phyloP scores from a whole-genome alignment of 2,329 filamentous ascomycete species.

The Ascosphaera acerosa region DNA sequence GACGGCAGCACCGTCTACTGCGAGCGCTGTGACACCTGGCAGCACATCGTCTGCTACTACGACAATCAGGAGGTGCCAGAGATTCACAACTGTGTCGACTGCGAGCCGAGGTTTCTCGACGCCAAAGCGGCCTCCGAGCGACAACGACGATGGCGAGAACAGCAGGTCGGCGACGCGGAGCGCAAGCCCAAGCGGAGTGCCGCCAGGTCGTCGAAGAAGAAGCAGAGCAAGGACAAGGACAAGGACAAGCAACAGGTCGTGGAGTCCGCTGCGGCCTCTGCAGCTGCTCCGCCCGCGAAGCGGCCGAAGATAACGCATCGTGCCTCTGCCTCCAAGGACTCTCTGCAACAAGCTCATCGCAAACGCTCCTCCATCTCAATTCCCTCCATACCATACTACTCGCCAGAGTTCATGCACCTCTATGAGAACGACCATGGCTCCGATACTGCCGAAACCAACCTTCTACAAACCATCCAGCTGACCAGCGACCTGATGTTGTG shows the following conservation, averaged over 20 bases:
- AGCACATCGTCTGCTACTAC: slow-evolving; percentile 95
- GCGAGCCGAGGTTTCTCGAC: slow-evolving; percentile 54
- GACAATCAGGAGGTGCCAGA: slow-evolving; percentile 46
- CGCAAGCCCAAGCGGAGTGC: slow-evolving; percentile 49
- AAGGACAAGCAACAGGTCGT: no score
- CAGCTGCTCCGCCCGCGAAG: slow-evolving; percentile 45
- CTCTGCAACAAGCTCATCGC: slow-evolving; percentile 33
- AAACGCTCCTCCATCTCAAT: slow-evolving; percentile 35
- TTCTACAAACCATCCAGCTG: slow-evolving; percentile 49
- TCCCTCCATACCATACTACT: slow-evolving; percentile 45
- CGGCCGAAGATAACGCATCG: slow-evolving; percentile 65
- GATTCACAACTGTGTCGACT: slow-evolving; percentile 74
- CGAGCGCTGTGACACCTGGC: slow-evolving; percentile 90
- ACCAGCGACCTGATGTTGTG: slow-evolving; percentile 52
- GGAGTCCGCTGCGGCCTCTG: no score
- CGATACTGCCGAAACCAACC: slow-evolving; percentile 41
- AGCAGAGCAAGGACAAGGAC: slow-evolving; percentile 54
- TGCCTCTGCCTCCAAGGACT: slow-evolving; percentile 47
- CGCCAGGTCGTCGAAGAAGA: slow-evolving; percentile 69
- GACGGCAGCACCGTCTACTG: slow-evolving; percentile 96
- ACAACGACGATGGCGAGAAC: slow-evolving; percentile 35
- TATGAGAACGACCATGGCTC: slow-evolving; percentile 38
- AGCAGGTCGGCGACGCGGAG: slow-evolving; percentile 31
- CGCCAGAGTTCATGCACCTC: slow-evolving; percentile 46
- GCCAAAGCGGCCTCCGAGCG: slow-evolving; percentile 48